These are phyloP conservation scores for Seiridium cupressi DNA, from an alignment of 2,329 filamentous ascomycete genomes.

Conservation along the genomic window DNA sequence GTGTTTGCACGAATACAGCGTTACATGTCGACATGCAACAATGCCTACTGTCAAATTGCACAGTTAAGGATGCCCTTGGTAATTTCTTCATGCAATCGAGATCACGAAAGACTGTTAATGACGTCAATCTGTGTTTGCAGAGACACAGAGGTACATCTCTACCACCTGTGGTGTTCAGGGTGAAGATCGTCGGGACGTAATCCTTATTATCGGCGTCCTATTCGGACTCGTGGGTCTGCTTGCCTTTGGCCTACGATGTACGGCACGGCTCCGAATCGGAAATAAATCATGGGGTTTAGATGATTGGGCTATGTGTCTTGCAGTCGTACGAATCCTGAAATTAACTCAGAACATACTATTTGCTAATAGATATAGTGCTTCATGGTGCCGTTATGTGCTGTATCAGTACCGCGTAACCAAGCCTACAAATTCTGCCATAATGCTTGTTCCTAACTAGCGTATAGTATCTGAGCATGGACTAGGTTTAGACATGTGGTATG, in stretches of 20 bases:
- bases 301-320: constrained; percentile 26
- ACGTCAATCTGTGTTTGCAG: constrained; percentile 12
- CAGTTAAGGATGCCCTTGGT: constrained; percentile 23
- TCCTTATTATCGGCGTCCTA: constrained; percentile 23
- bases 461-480: constrained; percentile 36
- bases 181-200: constrained; percentile 22
- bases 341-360: not conserved
- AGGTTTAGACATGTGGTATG: constrained; percentile 42
- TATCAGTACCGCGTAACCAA: constrained; percentile 25
- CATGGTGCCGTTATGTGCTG: constrained; percentile 17
- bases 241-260: constrained; percentile 26
- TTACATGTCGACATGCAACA: no score
- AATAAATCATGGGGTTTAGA: constrained; percentile 26
- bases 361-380: constrained; percentile 11
- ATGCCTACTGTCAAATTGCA: constrained; percentile 22
- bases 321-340: constrained; percentile 16
- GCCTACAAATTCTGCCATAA: not conserved
- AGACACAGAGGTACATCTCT: constrained; percentile 18
- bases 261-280: constrained; percentile 23
- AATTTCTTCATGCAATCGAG: constrained; percentile 1
- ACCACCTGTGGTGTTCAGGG: constrained; percentile 20
- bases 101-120: no score
- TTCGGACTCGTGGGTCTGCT: constrained; percentile 26
- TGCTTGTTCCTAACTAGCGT: not conserved
- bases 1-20: no score